Conservation (phyloP, 2,329 filamentous ascomycete genomes). For the Bisporella sp. region DNA sequence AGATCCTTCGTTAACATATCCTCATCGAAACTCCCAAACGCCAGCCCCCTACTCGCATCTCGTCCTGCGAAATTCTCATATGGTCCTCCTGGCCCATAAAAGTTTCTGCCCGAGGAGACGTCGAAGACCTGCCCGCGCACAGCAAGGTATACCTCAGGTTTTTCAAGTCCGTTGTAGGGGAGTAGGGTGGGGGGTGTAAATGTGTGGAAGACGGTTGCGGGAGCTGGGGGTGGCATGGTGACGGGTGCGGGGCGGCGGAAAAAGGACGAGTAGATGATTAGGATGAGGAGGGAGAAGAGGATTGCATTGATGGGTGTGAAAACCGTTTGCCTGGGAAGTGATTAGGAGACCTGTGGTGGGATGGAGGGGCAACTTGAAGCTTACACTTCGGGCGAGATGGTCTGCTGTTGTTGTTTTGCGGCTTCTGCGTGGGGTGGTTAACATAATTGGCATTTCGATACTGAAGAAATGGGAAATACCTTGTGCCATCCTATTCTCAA, state of each 20-base stretch:
- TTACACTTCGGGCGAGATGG: slow-evolving; percentile 26
- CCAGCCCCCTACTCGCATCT: slow-evolving; percentile 82
- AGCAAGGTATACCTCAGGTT: slow-evolving; percentile 77
- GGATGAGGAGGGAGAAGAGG: slow-evolving; percentile 47
- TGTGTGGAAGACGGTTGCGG: slow-evolving; percentile 56
- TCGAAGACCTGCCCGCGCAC: slow-evolving; percentile 90
- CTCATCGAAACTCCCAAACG: slow-evolving; percentile 87
- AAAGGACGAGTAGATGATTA: slow-evolving; percentile 51
- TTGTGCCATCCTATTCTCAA: slow-evolving; percentile 28
- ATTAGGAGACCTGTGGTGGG: background rate
- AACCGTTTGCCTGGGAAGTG: slow-evolving; percentile 14
- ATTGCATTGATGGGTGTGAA: slow-evolving; percentile 56
- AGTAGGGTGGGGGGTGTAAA: slow-evolving; percentile 78
- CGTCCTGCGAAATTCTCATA: slow-evolving; percentile 95
- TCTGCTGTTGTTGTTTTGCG: slow-evolving; percentile 11
- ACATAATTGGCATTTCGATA: background rate
- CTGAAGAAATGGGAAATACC: slow-evolving; percentile 9
- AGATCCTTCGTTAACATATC: slow-evolving; percentile 92
- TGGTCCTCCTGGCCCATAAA: slow-evolving; percentile 91
- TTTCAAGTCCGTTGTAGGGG: slow-evolving; percentile 72
- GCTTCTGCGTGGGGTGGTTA: slow-evolving; percentile 15
- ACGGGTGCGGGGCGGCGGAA: slow-evolving; percentile 36
- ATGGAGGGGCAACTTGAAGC: slow-evolving; percentile 3
- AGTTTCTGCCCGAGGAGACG: slow-evolving; percentile 78
- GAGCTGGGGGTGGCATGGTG: slow-evolving; percentile 40